These are phyloP conservation scores for Epichloe elymi DNA, from an alignment of 2,329 filamentous ascomycete species.

Conservation along the genomic window DNA sequence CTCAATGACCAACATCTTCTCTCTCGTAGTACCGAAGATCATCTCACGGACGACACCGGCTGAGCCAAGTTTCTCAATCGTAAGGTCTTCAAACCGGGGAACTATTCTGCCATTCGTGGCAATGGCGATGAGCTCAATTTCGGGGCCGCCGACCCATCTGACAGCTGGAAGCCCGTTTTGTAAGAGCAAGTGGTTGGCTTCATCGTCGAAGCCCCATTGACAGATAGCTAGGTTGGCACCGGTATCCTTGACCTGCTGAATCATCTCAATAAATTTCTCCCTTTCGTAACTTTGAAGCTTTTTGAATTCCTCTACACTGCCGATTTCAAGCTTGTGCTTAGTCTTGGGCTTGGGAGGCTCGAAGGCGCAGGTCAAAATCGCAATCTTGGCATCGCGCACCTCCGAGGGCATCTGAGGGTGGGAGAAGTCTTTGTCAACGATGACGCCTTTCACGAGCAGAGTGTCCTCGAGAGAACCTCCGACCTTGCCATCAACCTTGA, in stretches of 20 bases:
- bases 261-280: constrained; percentile 97
- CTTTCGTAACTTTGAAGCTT: constrained; percentile 92
- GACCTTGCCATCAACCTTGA: constrained; percentile 98
- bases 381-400: constrained; percentile 89
- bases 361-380: constrained; percentile 94
- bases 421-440: constrained; percentile 99
- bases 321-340: constrained; percentile 98
- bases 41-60: constrained; percentile 89
- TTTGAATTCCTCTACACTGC: constrained; percentile 94
- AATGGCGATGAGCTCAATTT: constrained; percentile 97
- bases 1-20: constrained; percentile 99
- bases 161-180: constrained; percentile 95
- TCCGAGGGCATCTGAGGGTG: constrained; percentile 98
- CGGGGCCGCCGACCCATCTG: constrained; percentile 93
- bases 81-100: constrained; percentile 90
- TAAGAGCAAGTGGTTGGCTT: constrained; percentile 92
- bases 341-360: constrained; percentile 99
- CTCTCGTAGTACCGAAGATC: constrained; percentile 90
- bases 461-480: constrained; percentile 89
- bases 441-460: constrained; percentile 90
- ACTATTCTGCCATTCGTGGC: constrained; percentile 97
- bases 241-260: constrained; percentile 92
- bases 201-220: constrained; percentile 99
- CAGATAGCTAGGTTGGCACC: constrained; percentile 96
- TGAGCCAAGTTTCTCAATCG: constrained; percentile 74